Percentiles rank a stretch among this genome's conserved stretches.
Evolutionary conservation across 495 filamentous ascomycete genomes (phyloP).

Genomic region (Trichoderma virens): DNA sequence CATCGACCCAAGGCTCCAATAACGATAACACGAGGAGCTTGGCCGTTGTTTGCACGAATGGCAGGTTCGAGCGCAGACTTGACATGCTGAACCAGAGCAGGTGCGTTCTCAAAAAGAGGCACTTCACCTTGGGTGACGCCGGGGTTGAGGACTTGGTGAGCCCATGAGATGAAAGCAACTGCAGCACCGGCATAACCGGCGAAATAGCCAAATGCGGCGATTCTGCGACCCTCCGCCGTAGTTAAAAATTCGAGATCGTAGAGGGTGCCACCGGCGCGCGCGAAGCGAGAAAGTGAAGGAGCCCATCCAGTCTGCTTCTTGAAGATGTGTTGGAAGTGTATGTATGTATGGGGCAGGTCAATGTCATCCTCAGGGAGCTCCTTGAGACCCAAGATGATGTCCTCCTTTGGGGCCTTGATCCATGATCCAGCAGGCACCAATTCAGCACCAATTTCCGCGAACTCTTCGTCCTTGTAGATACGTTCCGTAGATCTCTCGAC

Average conservation of each 20-base stretch:
- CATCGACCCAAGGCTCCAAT: slow-evolving; percentile 75
- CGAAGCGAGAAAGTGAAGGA: slow-evolving; percentile 70
- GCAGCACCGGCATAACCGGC: slow-evolving; percentile 79
- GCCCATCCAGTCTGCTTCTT: slow-evolving; percentile 88
- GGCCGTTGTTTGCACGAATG: slow-evolving; percentile 35
- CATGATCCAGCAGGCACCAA: slow-evolving; percentile 80
- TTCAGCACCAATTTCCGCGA: slow-evolving; percentile 55
- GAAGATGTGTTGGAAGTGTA: slow-evolving; percentile 82
- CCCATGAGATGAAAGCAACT: slow-evolving; percentile 77
- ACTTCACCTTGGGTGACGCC: slow-evolving; percentile 45
- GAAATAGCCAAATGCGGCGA: slow-evolving; percentile 66
- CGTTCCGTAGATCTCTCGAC: slow-evolving; percentile 69
- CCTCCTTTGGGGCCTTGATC: slow-evolving; percentile 62
- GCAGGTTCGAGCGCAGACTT: slow-evolving; percentile 56
- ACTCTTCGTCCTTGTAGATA: slow-evolving; percentile 75
- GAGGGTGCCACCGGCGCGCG: slow-evolving; percentile 72
- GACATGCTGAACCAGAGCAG: slow-evolving; percentile 62
- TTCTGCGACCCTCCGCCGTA: slow-evolving; percentile 66
- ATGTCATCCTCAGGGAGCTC: slow-evolving; percentile 81
- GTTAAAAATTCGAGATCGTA: slow-evolving; percentile 88
- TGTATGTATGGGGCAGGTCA: slow-evolving; percentile 17
- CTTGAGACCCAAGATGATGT: slow-evolving; percentile 89
- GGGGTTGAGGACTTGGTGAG: slow-evolving; percentile 72
- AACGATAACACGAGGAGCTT: slow-evolving; percentile 47
- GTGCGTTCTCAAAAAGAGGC: slow-evolving; percentile 44